Conservation (phyloP, 2,329 filamentous ascomycete species). For the Hypoxylon sp. region DNA sequence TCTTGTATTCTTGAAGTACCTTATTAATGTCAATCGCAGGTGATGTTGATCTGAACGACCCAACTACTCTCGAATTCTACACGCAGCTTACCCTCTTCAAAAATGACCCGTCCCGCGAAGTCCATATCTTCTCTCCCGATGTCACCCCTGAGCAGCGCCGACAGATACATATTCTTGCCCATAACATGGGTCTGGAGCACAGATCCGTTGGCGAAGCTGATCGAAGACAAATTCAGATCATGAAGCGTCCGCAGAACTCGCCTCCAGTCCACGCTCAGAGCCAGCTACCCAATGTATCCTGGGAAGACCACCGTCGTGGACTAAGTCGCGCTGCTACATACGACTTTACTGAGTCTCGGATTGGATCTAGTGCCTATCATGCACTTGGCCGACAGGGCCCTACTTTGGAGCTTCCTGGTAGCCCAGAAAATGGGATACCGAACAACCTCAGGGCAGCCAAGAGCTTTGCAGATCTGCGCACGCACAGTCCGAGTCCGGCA, state of each 20-base stretch:
- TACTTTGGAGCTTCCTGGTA: conserved; percentile 90
- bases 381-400: conserved; percentile 85
- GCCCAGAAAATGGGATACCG: conserved; percentile 75
- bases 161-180: conserved; percentile 92
- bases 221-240: conserved; percentile 90
- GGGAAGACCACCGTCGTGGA: conserved; percentile 84
- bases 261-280: conserved; percentile 70
- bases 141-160: conserved; percentile 87
- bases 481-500: conserved; percentile 94
- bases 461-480: conserved; percentile 95
- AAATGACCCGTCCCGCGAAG: conserved; percentile 81
- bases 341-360: conserved; percentile 85
- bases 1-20: conserved; percentile 4
- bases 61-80: conserved; percentile 87
- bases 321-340: conserved; percentile 97
- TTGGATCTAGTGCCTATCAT: conserved; percentile 78
- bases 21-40: conserved; percentile 51
- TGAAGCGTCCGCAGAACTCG: conserved; percentile 74
- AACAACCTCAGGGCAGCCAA: conserved; percentile 93
- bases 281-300: conserved; percentile 71
- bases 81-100: conserved; percentile 92
- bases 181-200: conserved; percentile 94
- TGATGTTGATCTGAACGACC: conserved; percentile 93
- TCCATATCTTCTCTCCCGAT: conserved; percentile 85
- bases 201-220: conserved; percentile 90